Evolutionary conservation across 768 basidiomycete species (phyloP), one percentile per base, ranked within the genome.

Genomic region (Panaeolus papilionaceus): DNA sequence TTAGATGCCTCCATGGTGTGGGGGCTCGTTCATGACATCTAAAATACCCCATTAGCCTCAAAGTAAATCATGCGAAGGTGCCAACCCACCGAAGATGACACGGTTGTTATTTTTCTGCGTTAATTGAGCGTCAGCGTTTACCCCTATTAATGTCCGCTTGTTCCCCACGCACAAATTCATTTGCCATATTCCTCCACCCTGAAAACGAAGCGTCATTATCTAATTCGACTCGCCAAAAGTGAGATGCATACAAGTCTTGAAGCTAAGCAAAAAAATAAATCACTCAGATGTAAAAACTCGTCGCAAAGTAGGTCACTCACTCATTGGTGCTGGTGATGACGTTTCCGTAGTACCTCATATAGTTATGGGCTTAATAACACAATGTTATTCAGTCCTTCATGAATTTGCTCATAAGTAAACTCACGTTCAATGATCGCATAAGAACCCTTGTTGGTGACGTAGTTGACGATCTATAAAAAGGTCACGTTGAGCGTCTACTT

Each of bases 11-110:
- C 80, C 66, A 89, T 87, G 67, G 76, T 86, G 70, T 89, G 78
- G 61, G 61, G 90, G 90, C 78, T 92, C 89, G 79, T 91, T 92
- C 86, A 84, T 85, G 69, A 87, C 75, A 73, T 87, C 82, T 82
- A 26, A 40, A 37, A 38, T 33, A 33, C 33, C 5, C 3, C 33
- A 40, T 14, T 8, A 40, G 39, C 3, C 3, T 40, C 39, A 40
- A 14, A 4, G 14, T 40, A 40, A 10, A 2, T 40, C 39, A 14
- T 2, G 39, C 10, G 9, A 14, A 40, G 9, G 14, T 40, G 39
- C 3, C 28, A 44, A 47, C 66, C 69, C 49, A 82, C 83, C 88
- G 75, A 90, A 90, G 72, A 90, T 85, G 69, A 89, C 88, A 38
- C 82, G 76, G 68, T 67, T 66, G 79, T 89, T 85, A 37, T 78